Evolutionary conservation across 2,329 filamentous ascomycete genomes (phyloP).

Genomic region (Coniochaeta ligniaria): DNA sequence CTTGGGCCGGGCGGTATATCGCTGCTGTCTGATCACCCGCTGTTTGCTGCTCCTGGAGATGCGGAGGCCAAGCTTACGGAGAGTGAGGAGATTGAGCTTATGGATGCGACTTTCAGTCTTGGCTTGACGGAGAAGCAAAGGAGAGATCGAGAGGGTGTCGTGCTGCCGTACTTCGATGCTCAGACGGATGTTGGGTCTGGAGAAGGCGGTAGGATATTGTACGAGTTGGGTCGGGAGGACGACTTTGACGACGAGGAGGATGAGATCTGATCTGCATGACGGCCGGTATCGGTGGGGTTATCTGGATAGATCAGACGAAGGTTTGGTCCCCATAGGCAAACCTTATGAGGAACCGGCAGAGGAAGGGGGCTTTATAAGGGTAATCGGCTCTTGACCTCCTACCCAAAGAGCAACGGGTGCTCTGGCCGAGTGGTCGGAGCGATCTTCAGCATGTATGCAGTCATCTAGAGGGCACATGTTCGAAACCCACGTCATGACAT

Average conservation of each 20-base stretch:
- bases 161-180: constrained; percentile 94
- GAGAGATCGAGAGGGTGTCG: constrained; percentile 77
- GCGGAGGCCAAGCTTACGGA: constrained; percentile 21
- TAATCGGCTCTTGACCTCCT: not conserved
- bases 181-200: constrained; percentile 73
- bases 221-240: constrained; percentile 94
- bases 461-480: not conserved
- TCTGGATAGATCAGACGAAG: not conserved
- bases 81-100: constrained; percentile 41
- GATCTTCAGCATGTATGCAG: not conserved
- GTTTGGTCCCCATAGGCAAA: not conserved
- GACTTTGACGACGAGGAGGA: constrained; percentile 70
- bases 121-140: constrained; percentile 87
- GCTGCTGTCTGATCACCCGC: constrained; percentile 70
- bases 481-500: not conserved
- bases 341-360: not conserved
- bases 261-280: constrained; percentile 55
- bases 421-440: not conserved
- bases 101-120: constrained; percentile 75
- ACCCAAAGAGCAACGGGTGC: not conserved
- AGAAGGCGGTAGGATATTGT: constrained; percentile 87
- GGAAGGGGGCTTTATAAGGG: not conserved
- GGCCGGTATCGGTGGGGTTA: not conserved
- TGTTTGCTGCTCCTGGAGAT: constrained; percentile 48
- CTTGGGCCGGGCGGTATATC: constrained; percentile 26